Conservation (phyloP, 2,329 filamentous ascomycete species). For the Anthostomella pinea region DNA sequence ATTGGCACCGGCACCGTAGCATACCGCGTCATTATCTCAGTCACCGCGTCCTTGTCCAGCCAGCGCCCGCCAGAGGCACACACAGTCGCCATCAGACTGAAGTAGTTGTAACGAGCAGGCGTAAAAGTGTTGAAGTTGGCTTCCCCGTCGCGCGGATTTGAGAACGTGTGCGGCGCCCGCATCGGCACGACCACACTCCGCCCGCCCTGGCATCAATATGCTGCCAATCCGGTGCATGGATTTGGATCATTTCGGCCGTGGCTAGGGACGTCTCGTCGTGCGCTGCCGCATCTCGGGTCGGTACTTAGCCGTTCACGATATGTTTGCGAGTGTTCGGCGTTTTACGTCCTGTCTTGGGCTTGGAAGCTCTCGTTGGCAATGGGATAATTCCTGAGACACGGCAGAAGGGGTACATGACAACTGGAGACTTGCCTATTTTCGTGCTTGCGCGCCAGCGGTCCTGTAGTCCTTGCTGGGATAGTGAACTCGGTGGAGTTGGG, state of each 20-base stretch:
- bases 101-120: constrained; percentile 56
- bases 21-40: constrained; percentile 48
- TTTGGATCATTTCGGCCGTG: constrained; percentile 49
- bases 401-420: constrained; percentile 27
- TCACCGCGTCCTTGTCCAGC: constrained; percentile 46
- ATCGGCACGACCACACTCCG: constrained; percentile 55
- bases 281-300: too few relatives aligned
- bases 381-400: background rate
- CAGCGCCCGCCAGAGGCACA: constrained; percentile 41
- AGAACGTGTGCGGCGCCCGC: constrained; percentile 54
- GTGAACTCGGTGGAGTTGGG: constrained; percentile 44
- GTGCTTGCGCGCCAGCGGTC: constrained; percentile 51
- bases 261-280: constrained; percentile 57
- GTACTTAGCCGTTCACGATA: too few relatives aligned
- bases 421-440: too few relatives aligned
- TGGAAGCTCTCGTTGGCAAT: constrained; percentile 2
- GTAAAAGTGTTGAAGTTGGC: constrained; percentile 56
- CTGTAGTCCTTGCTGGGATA: constrained; percentile 44
- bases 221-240: constrained; percentile 43
- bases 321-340: too few relatives aligned
- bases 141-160: constrained; percentile 51
- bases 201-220: constrained; percentile 46
- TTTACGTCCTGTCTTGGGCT: too few relatives aligned
- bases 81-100: constrained; percentile 48
- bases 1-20: constrained; percentile 44